Percentiles rank a stretch among this genome's conserved stretches.
phyloP scores from a whole-genome alignment of 2,329 filamentous ascomycete species.

The Penicillium frequentans region DNA sequence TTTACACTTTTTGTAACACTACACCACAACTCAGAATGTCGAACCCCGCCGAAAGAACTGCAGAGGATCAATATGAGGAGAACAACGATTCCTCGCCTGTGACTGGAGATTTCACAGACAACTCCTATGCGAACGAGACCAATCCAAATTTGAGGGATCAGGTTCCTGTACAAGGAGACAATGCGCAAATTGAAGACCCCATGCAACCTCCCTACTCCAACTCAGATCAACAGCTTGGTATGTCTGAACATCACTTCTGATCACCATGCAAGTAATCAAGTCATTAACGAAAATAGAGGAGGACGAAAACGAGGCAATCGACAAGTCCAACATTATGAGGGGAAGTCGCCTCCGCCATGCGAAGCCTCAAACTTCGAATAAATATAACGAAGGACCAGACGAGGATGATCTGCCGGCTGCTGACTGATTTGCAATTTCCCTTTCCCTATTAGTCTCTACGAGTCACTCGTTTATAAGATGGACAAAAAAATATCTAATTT shows the following conservation, averaged over 20 bases:
- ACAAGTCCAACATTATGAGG: conserved; percentile 23
- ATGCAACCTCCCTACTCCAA: neutral
- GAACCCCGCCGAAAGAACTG: neutral
- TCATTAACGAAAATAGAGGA: neutral
- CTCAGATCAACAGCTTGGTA: neutral
- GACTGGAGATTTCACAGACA: too few relatives aligned
- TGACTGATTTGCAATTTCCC: neutral
- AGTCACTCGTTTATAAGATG: neutral
- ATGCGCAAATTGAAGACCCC: neutral
- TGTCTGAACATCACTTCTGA: neutral
- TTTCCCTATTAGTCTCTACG: neutral
- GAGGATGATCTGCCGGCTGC: conserved; percentile 24
- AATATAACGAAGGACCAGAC: conserved; percentile 24
- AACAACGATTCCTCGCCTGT: neutral
- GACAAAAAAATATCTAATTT: neutral
- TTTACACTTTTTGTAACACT: too few relatives aligned
- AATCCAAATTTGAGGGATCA: neutral
- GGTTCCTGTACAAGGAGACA: neutral
- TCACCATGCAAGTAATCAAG: neutral
- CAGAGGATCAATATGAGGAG: neutral
- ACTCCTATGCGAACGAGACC: neutral
- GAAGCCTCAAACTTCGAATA: conserved; percentile 20
- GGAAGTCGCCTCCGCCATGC: conserved; percentile 25
- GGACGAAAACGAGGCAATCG: conserved; percentile 18
- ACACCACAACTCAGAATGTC: neutral